Base-by-base conservation (phyloP, 768 basidiomycete species). In the Russula sp. region DNA sequence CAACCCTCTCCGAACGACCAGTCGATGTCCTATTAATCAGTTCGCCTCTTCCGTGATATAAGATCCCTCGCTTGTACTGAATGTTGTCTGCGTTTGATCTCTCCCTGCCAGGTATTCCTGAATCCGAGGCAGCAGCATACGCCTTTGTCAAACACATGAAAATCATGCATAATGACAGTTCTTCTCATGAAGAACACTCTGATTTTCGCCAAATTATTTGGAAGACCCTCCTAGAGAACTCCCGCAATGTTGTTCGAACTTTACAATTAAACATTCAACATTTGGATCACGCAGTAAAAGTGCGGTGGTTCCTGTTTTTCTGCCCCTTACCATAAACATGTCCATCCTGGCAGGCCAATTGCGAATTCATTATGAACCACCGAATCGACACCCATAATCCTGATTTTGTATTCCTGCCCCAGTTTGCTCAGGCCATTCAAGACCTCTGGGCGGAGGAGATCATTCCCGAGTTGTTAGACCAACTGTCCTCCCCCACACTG, bases 1-100 rank as follows among this genome's bases (percentile, higher is more conserved):
- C 79, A 13, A 84, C 81, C 71, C 83, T 81, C 71, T 85, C 86
- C 60, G 85, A 84, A 72, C 83, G 84, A 69, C 90, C 92, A 71
- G 91, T 88, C 77, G 92, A 94, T 79, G 93, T 96, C 68, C 74
- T 97, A 18, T 76, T 96, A 16, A 78, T 97, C 16, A 92, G 93
- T 90, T 63, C 54, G 90, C 49, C 38, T 29, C 25, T 4, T 34
- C 10, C 29, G 11, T 25, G 16, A 51, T 10, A 7, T 13, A 14
- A 3, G 25, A n/a, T 25, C 5, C 16, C 1, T 18, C 38, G 36
- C 47, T 42, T 18, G 34, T 43, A 35, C 35, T 20, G 35, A 52
- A 18, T n/a, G 56, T 50, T 58, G n/a, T 45, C 60, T 38, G n/a
- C 22, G 20, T 18, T 20, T 7, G 16, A 46, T 29, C 32, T 36